phyloP scores from a whole-genome alignment of 768 basidiomycete species.

The Termitomyces sp. region DNA sequence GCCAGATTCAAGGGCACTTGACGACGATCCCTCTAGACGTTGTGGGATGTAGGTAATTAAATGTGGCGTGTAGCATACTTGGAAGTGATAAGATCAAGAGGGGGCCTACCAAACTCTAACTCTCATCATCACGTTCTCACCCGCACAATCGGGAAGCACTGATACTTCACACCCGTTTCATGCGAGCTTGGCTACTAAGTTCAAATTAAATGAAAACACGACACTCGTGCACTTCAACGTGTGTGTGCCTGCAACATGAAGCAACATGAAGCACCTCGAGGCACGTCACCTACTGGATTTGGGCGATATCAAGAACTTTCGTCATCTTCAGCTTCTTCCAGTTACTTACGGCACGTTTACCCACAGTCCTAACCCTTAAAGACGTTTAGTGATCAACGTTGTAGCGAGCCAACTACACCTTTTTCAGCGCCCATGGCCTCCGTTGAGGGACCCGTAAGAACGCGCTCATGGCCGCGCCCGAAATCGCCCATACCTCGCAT shows the following conservation, averaged over 20 bases:
- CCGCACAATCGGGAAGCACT: neutral
- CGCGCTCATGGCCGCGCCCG: constrained; percentile 12
- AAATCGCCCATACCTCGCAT: constrained; percentile 23
- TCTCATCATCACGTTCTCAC: neutral
- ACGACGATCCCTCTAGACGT: neutral
- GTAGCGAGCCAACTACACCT: neutral
- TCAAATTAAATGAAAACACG: neutral
- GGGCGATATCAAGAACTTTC: constrained; percentile 9
- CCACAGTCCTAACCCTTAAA: constrained; percentile 11
- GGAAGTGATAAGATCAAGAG: constrained; percentile 3
- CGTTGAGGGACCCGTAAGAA: constrained; percentile 12
- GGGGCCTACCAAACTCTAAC: neutral
- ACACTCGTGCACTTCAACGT: neutral
- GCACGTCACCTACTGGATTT: constrained; percentile 5
- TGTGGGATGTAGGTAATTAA: neutral
- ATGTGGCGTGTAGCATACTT: constrained; percentile 4
- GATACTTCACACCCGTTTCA: neutral
- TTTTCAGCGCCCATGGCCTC: constrained; percentile 4
- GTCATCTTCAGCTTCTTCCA: constrained; percentile 12
- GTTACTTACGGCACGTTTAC: constrained; percentile 14
- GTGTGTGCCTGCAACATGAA: constrained; percentile 8
- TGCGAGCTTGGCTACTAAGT: neutral
- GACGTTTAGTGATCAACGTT: constrained; percentile 2
- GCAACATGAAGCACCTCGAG: constrained; percentile 16
- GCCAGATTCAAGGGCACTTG: neutral